Percentiles rank a stretch among this genome's conserved stretches.
phyloP scores from a whole-genome alignment of 2,329 filamentous ascomycete genomes.

The Diaporthe sp. region DNA sequence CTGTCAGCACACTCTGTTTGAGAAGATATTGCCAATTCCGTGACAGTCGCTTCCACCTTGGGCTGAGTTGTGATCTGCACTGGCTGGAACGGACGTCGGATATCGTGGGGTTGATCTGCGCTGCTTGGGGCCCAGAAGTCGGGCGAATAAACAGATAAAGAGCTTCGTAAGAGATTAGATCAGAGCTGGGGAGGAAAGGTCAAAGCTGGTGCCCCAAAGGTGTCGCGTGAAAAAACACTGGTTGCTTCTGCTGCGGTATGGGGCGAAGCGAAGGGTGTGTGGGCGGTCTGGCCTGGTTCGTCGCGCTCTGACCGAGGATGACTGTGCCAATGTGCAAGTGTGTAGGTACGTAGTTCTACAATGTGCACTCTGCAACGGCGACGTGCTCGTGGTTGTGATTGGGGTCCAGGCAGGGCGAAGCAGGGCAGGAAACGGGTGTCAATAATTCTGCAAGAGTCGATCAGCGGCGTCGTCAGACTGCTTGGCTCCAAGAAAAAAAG shows the following conservation, averaged over 20 bases:
- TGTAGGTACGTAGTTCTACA: background rate
- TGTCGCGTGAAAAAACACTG: slow-evolving; percentile 17
- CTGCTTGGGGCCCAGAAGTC: background rate
- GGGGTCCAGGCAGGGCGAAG: background rate
- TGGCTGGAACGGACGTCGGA: slow-evolving; percentile 8
- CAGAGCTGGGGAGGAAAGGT: background rate
- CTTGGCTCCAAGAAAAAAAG: background rate
- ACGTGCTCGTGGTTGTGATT: slow-evolving; percentile 1
- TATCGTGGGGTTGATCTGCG: background rate
- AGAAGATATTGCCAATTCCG: background rate
- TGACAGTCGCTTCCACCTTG: background rate
- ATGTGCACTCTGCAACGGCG: slow-evolving; percentile 1
- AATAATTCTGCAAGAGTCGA: slow-evolving; percentile 4
- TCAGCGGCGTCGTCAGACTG: background rate
- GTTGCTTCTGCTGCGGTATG: background rate
- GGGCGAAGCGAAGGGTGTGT: slow-evolving; percentile 24
- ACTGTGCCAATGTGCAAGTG: background rate
- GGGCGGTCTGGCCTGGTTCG: background rate
- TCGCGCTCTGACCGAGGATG: slow-evolving; percentile 11
- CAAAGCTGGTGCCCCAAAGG: slow-evolving; percentile 13
- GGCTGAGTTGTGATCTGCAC: slow-evolving; percentile 15
- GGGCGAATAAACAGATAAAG: slow-evolving; percentile 16
- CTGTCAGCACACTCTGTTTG: slow-evolving; percentile 6
- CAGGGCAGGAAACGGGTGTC: background rate
- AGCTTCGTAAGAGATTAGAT: slow-evolving; percentile 13